A percentile compares a stretch with the other conserved stretches of the same genome.
Evolutionary conservation across 2,329 filamentous ascomycete species (phyloP).

Genomic region (Penicillium sp.): DNA sequence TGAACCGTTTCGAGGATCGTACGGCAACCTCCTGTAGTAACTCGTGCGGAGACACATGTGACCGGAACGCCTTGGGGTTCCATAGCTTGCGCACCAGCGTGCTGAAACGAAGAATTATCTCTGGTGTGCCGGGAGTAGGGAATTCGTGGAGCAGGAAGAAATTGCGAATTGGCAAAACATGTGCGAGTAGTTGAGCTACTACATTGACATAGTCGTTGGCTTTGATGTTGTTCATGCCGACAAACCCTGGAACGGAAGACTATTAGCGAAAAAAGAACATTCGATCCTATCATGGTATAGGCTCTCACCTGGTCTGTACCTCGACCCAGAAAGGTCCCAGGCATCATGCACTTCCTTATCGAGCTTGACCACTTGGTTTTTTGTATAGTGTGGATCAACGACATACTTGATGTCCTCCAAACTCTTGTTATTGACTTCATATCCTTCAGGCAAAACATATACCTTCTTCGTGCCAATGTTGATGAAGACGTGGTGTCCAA

Average conservation of each 20-base stretch:
- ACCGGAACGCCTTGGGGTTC: slow-evolving; percentile 95
- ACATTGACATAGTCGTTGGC: slow-evolving; percentile 99
- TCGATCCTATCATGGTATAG: background rate
- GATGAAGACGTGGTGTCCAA: slow-evolving; percentile 95
- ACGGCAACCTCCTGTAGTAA: slow-evolving; percentile 91
- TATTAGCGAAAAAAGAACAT: background rate
- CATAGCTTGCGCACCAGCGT: slow-evolving; percentile 94
- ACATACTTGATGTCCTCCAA: slow-evolving; percentile 98
- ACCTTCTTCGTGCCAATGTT: slow-evolving; percentile 69
- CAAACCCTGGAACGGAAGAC: slow-evolving; percentile 58
- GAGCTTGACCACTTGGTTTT: slow-evolving; percentile 73
- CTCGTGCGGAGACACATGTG: slow-evolving; percentile 95
- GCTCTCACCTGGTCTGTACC: slow-evolving; percentile 70
- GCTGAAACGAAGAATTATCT: slow-evolving; percentile 83
- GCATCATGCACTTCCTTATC: slow-evolving; percentile 61
- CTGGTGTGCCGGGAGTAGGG: slow-evolving; percentile 57
- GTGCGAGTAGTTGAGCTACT: slow-evolving; percentile 83
- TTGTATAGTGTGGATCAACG: slow-evolving; percentile 82
- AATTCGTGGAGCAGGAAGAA: slow-evolving; percentile 88
- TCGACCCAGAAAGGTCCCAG: slow-evolving; percentile 77
- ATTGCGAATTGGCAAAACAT: slow-evolving; percentile 85
- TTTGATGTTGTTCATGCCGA: slow-evolving; percentile 99
- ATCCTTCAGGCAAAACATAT: slow-evolving; percentile 76
- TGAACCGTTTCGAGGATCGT: slow-evolving; percentile 88
- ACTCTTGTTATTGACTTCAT: slow-evolving; percentile 91